phyloP scores from a whole-genome alignment of 805 yeast genomes.

The Kodamaea jinghongensis region DNA sequence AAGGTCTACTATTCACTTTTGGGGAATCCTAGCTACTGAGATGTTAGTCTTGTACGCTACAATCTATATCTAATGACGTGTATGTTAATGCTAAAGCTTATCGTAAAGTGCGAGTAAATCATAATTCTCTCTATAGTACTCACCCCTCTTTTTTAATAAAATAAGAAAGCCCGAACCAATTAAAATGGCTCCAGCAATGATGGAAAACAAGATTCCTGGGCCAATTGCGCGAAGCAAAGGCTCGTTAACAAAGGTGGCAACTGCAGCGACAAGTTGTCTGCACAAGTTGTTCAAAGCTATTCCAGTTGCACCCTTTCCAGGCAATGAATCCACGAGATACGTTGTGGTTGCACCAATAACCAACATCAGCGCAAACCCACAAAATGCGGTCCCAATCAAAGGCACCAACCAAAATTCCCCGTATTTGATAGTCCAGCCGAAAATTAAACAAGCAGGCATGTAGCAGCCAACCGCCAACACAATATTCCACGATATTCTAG shows the following conservation, averaged over 20 bases:
- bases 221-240: slow-evolving; percentile 69
- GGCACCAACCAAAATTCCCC: slow-evolving; percentile 76
- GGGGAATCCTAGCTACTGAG: too few species aligned
- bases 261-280: slow-evolving; percentile 71
- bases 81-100: slow-evolving; percentile 25
- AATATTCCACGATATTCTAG: slow-evolving; percentile 74
- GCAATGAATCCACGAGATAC: slow-evolving; percentile 77
- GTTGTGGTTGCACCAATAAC: slow-evolving; percentile 79
- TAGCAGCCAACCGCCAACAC: slow-evolving; percentile 59
- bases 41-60: too few species aligned
- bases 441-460: slow-evolving; percentile 65
- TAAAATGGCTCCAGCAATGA: slow-evolving; percentile 58
- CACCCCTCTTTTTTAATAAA: slow-evolving; percentile 53
- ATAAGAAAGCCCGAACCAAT: slow-evolving; percentile 41
- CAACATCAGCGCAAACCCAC: slow-evolving; percentile 82
- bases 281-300: slow-evolving; percentile 78
- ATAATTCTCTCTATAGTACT: slow-evolving; percentile 60
- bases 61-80: not conserved
- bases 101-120: slow-evolving; percentile 60
- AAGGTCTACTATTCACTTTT: too few species aligned
- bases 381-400: slow-evolving; percentile 73
- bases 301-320: slow-evolving; percentile 87
- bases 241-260: slow-evolving; percentile 70
- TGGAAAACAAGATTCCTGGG: slow-evolving; percentile 65
- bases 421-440: slow-evolving; percentile 78